A percentile compares a stretch with the other conserved stretches of the same genome.
These are phyloP conservation scores for Penicillium sp. DNA, from an alignment of 2,329 filamentous ascomycete genomes.

Conservation along the genomic window DNA sequence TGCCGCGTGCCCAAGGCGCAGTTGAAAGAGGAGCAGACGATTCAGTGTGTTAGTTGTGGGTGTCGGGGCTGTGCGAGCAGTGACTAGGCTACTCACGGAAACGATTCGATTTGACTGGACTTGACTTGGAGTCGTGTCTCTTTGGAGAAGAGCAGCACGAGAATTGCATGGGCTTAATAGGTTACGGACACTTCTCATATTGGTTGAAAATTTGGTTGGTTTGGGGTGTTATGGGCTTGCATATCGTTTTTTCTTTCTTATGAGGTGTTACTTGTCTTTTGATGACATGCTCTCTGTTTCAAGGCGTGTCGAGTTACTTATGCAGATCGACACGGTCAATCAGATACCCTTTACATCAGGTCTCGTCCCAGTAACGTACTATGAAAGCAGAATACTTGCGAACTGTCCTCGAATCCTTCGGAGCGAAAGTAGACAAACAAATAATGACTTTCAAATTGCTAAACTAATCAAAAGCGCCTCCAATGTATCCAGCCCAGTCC, in stretches of 20 bases:
- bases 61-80: conserved; percentile 87
- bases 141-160: too few species aligned
- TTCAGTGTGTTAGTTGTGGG: conserved; percentile 94
- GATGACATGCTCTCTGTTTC: neutral
- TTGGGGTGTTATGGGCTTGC: conserved; percentile 14
- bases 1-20: conserved; percentile 91
- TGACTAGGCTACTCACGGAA: conserved; percentile 56
- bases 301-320: neutral
- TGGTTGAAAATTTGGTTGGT: neutral
- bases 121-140: neutral
- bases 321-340: conserved; percentile 10
- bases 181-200: neutral
- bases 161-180: neutral
- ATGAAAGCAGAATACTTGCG: neutral
- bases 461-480: conserved; percentile 25
- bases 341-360: conserved; percentile 24
- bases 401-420: neutral
- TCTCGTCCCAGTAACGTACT: neutral
- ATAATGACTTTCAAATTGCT: conserved; percentile 23
- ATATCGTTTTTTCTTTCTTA: conserved; percentile 8
- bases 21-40: conserved; percentile 84
- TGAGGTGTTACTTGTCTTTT: neutral
- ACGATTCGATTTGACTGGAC: neutral
- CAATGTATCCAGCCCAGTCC: conserved; percentile 16
- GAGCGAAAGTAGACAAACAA: conserved; percentile 10